Conservation (phyloP, 139 green algal genomes). For the Chlamydomonas incerta region DNA sequence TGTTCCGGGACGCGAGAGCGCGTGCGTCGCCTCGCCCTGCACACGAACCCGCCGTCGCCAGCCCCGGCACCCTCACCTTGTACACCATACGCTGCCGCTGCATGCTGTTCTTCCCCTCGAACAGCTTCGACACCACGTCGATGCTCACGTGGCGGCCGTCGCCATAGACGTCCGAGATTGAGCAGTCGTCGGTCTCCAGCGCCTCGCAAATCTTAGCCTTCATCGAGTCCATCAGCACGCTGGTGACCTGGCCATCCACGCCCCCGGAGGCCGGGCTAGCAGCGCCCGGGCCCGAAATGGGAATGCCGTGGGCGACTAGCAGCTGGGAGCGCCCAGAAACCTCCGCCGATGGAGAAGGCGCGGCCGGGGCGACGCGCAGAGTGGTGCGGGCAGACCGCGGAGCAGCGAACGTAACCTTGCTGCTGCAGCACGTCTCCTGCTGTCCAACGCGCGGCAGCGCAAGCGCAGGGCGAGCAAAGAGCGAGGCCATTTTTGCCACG, state of each 20-base stretch:
- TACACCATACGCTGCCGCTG: slow-evolving; percentile 88
- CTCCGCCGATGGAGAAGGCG: too few relatives aligned
- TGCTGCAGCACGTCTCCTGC: neutral
- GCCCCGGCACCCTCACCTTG: slow-evolving; percentile 68
- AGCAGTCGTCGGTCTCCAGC: slow-evolving; percentile 63
- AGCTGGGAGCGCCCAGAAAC: too few relatives aligned
- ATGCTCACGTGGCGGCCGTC: slow-evolving; percentile 89
- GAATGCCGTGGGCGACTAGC: slow-evolving; percentile 12
- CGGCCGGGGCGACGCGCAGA: too few relatives aligned
- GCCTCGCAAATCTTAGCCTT: slow-evolving; percentile 62
- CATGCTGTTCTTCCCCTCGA: slow-evolving; percentile 84
- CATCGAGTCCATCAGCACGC: slow-evolving; percentile 69
- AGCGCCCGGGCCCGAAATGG: slow-evolving; percentile 25
- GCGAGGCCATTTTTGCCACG: too few relatives aligned
- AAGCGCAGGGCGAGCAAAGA: too few relatives aligned
- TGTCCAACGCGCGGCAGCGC: too few relatives aligned
- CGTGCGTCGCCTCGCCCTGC: neutral
- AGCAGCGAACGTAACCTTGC: too few relatives aligned
- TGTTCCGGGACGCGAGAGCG: neutral
- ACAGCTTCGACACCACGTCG: slow-evolving; percentile 73
- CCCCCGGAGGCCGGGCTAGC: neutral
- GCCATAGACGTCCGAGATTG: slow-evolving; percentile 74
- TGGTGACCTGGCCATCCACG: slow-evolving; percentile 58
- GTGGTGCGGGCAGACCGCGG: too few relatives aligned
- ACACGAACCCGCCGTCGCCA: neutral